Conservation (phyloP, 768 basidiomycete genomes). For the Mycena epipterygia region DNA sequence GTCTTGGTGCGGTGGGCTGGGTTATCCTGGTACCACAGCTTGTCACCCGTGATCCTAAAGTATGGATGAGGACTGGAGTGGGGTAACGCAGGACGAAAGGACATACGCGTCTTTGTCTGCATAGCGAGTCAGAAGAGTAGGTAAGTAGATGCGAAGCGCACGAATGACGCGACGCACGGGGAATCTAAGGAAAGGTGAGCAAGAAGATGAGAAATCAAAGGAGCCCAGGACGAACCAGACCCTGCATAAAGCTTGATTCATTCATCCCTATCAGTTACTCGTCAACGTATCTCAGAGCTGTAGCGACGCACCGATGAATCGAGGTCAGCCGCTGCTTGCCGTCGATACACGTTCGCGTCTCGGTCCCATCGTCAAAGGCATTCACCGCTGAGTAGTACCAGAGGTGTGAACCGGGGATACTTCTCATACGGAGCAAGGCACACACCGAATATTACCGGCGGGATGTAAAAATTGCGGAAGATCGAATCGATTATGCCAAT, state of each 20-base stretch:
- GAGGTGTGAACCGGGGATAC: constrained; percentile 1
- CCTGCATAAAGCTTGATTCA: constrained; percentile 71
- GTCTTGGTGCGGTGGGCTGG: constrained; percentile 35
- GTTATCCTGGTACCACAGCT: constrained; percentile 38
- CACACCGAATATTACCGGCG: constrained; percentile 80
- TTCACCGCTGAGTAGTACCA: constrained; percentile 58
- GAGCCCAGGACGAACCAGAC: constrained; percentile 42
- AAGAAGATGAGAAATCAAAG: neutral
- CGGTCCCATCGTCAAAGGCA: constrained; percentile 70
- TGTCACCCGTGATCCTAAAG: constrained; percentile 24
- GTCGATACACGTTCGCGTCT: constrained; percentile 79
- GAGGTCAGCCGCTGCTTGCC: constrained; percentile 88
- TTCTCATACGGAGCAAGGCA: neutral
- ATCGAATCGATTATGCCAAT: constrained; percentile 83
- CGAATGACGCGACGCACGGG: constrained; percentile 51
- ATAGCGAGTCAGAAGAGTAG: neutral
- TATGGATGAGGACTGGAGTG: neutral
- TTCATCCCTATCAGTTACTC: neutral
- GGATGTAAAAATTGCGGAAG: constrained; percentile 83
- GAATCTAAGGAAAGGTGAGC: constrained; percentile 57
- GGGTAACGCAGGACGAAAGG: neutral
- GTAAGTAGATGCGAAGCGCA: neutral
- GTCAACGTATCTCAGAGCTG: neutral
- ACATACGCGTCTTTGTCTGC: neutral
- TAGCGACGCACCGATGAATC: constrained; percentile 70